These are phyloP conservation scores for Cystofilobasidium bisporidii DNA, from an alignment of 768 basidiomycete species.

Conservation along the genomic window DNA sequence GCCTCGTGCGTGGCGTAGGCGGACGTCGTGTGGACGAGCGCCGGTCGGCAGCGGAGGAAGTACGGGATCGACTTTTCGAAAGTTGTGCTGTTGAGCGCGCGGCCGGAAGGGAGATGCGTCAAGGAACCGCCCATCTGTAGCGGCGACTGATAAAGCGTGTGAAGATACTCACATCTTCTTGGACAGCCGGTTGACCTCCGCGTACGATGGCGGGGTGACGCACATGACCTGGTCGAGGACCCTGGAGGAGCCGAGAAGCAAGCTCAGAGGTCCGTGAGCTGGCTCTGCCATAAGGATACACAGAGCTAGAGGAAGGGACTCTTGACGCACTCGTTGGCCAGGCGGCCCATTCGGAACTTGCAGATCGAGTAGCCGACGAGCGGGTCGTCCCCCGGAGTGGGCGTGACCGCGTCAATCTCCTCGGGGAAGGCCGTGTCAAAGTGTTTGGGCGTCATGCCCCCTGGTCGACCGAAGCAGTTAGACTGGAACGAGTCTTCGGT, in stretches of 20 bases:
- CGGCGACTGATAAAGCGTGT: no score
- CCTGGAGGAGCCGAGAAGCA: not conserved
- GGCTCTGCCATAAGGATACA: no score
- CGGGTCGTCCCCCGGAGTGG: not conserved
- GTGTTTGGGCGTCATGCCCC: slow-evolving; percentile 22
- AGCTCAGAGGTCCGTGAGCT: no score
- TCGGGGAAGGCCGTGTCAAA: slow-evolving; percentile 22
- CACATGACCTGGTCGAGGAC: slow-evolving; percentile 21
- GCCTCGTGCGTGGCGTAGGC: not conserved
- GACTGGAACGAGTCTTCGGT: no score
- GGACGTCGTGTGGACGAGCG: not conserved
- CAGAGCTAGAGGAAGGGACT: no score
- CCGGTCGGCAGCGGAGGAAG: slow-evolving; percentile 9
- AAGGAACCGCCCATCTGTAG: no score
- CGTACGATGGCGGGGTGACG: slow-evolving; percentile 20
- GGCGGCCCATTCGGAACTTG: slow-evolving; percentile 5
- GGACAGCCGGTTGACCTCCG: slow-evolving; percentile 12
- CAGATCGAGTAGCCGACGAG: slow-evolving; percentile 5
- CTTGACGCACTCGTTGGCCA: slow-evolving; percentile 17
- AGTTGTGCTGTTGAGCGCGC: not conserved
- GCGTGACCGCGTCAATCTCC: slow-evolving; percentile 11
- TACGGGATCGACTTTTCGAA: slow-evolving; percentile 21
- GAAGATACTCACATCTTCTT: slow-evolving; percentile 25
- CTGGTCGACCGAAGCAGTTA: not conserved
- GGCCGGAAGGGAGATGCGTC: no score